These are phyloP conservation scores for Solanum infundibuliforme DNA, from an alignment of 257 asterid species.

Conservation along the genomic window DNA sequence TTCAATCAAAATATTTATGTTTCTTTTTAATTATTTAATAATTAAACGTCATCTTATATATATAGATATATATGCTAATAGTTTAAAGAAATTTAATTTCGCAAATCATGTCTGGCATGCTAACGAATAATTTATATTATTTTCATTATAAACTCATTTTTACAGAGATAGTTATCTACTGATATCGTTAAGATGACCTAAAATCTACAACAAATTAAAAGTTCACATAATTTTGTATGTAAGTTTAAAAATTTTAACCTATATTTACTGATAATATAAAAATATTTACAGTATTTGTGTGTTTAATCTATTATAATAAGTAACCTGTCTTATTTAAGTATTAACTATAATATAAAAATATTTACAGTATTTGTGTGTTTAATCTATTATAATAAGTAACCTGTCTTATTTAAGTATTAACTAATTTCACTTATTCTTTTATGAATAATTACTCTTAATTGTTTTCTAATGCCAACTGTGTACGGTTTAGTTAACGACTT, in stretches of 20 bases:
- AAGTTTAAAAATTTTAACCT: neutral
- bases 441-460: neutral
- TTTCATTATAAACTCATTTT: neutral
- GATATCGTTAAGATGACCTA: neutral
- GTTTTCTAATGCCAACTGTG: neutral
- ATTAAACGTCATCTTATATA: neutral
- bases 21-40: neutral
- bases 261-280: neutral
- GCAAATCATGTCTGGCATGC: no score
- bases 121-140: no score
- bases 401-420: neutral
- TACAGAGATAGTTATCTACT: neutral
- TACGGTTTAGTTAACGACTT: neutral
- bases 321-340: neutral
- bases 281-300: neutral
- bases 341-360: no score
- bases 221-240: neutral
- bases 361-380: neutral
- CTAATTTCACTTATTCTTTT: neutral
- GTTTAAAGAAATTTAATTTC: neutral
- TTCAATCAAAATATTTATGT: no score
- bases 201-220: neutral
- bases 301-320: neutral
- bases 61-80: neutral
- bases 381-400: neutral